Conservation (phyloP, 192 early-diverging fungal species). For the Coemansia sp. region DNA sequence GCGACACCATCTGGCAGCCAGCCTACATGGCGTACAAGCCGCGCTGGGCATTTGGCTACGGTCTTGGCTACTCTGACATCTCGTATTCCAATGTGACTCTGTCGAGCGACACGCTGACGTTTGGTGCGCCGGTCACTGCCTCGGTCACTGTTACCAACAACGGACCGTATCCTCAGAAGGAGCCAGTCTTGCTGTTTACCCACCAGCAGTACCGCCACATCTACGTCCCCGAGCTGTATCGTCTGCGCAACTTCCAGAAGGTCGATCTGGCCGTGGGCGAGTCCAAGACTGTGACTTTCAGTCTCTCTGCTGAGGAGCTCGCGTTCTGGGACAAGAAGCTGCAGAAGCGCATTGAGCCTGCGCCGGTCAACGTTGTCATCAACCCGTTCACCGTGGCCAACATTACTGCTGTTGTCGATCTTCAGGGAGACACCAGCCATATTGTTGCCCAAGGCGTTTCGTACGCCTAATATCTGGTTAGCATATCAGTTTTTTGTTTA, state of each 20-base stretch:
- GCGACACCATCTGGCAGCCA: constrained; percentile 50
- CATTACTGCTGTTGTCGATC: constrained; percentile 19
- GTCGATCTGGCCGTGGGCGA: constrained; percentile 44
- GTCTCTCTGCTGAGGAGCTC: constrained; percentile 31
- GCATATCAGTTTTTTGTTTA: too few species aligned
- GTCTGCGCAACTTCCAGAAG: constrained; percentile 59
- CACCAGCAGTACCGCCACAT: constrained; percentile 53
- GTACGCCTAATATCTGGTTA: not conserved
- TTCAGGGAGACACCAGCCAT: constrained; percentile 13
- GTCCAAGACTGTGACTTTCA: constrained; percentile 42
- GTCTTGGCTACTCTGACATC: constrained; percentile 60
- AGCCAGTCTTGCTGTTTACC: constrained; percentile 59
- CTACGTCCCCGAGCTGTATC: constrained; percentile 55
- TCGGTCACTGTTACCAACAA: constrained; percentile 51
- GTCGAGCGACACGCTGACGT: constrained; percentile 13
- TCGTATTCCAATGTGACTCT: constrained; percentile 50
- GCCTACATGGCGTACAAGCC: constrained; percentile 49
- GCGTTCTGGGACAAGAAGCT: constrained; percentile 30
- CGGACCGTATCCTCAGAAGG: constrained; percentile 48
- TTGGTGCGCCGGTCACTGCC: constrained; percentile 27
- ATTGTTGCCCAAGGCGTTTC: constrained; percentile 18
- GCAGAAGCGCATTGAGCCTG: constrained; percentile 23
- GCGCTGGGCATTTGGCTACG: constrained; percentile 61
- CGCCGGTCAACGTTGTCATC: constrained; percentile 22
- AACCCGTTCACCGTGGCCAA: constrained; percentile 5